Evolutionary conservation across 768 basidiomycete genomes (phyloP).

Genomic region (Podaxis rugospora): DNA sequence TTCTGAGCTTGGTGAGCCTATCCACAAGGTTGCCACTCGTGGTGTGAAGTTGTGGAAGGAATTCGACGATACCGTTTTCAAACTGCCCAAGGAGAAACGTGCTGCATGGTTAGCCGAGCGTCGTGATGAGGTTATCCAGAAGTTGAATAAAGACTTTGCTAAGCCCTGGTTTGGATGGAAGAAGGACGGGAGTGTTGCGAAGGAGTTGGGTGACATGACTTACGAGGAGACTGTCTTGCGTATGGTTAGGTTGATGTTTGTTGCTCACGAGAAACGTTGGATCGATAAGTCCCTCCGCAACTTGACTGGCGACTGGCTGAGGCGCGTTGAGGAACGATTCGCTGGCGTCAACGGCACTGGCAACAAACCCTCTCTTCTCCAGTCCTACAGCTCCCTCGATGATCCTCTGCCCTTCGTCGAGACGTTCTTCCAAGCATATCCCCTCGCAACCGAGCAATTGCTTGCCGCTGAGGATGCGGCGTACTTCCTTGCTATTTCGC

Average conservation of each 20-base stretch:
- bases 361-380: slow-evolving; percentile 77
- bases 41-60: slow-evolving; percentile 99
- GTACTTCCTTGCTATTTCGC: slow-evolving; percentile 93
- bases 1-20: slow-evolving; percentile 97
- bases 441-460: slow-evolving; percentile 77
- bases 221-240: slow-evolving; percentile 94
- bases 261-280: slow-evolving; percentile 89
- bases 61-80: slow-evolving; percentile 96
- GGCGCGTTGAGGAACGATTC: slow-evolving; percentile 93
- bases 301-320: slow-evolving; percentile 93
- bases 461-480: slow-evolving; percentile 91
- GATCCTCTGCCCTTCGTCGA: slow-evolving; percentile 75
- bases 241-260: slow-evolving; percentile 93
- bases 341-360: slow-evolving; percentile 79
- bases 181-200: slow-evolving; percentile 81
- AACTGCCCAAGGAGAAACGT: slow-evolving; percentile 94
- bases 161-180: slow-evolving; percentile 99
- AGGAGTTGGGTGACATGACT: slow-evolving; percentile 93
- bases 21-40: slow-evolving; percentile 98
- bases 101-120: slow-evolving; percentile 81
- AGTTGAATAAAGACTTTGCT: slow-evolving; percentile 91
- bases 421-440: slow-evolving; percentile 82
- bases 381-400: slow-evolving; percentile 81
- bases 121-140: slow-evolving; percentile 83
- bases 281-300: slow-evolving; percentile 89